Evolutionary conservation across 2,329 filamentous ascomycete genomes (phyloP), one percentile per base, ranked within the genome.

Genomic region (Pyricularia grisea): DNA sequence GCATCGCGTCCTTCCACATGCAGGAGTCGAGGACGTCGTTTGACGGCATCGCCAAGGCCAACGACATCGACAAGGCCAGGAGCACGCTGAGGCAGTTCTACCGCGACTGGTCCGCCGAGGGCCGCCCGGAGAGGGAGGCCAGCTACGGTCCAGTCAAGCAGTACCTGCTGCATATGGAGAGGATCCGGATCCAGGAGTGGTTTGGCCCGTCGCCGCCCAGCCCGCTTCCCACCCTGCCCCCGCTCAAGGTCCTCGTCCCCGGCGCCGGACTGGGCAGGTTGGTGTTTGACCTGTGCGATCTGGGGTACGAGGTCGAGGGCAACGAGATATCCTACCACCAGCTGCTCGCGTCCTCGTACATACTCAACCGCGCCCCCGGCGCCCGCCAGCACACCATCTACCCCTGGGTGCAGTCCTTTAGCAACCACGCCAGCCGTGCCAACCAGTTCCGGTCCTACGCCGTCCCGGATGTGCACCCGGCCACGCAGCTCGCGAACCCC

Each of bases 281-380:
- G 2, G 92, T 98, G 0, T 97, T 96, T 74, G 95, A 99, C 64
- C 83, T 98, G 17, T 93, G 90, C 76, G 81, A 81, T 31, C 82
- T 81, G 0, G 94, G 95, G 12, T 96, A 89, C 77, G 81, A 86
- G 12, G 87, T 88, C 0, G 93, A 97, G 78, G 94, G 94, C 31
- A 98, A 97, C 76, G 92, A 99, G 79, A 97, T 98, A 71, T 97
- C 94, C 2, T 98, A 97, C 76, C 95, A 99, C 78, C 93, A 97
- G 77, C 86, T 99, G n/a, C 84, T 98, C 70, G 93, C 93, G 1
- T 96, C 92, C 6, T 87, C 86, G 0, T 90, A 92, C 76, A 86
- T 94, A 20, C 85, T 94, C 66, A 94, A 94, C 77, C 84, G 83
- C 73, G 92, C 89, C 4, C 74, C 81, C 0, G 76, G 78, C 1